Evolutionary conservation across 2,329 filamentous ascomycete species (phyloP).

Genomic region (Atkinsonella texensis): DNA sequence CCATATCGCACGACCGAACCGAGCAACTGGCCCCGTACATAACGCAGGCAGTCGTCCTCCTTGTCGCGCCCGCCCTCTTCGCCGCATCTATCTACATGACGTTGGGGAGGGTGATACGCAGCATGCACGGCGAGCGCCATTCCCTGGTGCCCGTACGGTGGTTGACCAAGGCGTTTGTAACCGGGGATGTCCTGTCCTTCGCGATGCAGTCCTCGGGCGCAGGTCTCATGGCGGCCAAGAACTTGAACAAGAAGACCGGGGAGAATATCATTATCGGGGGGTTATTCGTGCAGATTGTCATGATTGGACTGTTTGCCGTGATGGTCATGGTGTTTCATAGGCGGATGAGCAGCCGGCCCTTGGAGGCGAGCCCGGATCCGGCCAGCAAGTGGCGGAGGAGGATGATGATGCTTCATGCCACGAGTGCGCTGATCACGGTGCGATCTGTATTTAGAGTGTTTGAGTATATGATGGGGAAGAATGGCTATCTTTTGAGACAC

Average conservation of each 20-base stretch:
- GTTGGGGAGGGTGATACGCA: constrained; percentile 30
- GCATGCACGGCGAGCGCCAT: constrained; percentile 22
- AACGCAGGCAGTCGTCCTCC: constrained; percentile 29
- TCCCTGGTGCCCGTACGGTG: constrained; percentile 23
- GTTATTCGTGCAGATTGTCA: constrained; percentile 42
- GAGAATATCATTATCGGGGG: constrained; percentile 43
- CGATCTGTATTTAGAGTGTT: constrained; percentile 33
- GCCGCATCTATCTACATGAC: constrained; percentile 41
- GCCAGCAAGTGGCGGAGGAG: constrained; percentile 19
- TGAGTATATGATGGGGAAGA: constrained; percentile 32
- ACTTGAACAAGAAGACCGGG: constrained; percentile 20
- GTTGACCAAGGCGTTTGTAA: constrained; percentile 43
- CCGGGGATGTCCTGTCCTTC: constrained; percentile 41
- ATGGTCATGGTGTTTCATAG: constrained; percentile 36
- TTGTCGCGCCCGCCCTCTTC: constrained; percentile 35
- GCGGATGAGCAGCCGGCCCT: constrained; percentile 14
- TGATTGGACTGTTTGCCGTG: constrained; percentile 43
- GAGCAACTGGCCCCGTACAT: constrained; percentile 25
- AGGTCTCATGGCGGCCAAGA: constrained; percentile 19
- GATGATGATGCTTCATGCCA: constrained; percentile 26
- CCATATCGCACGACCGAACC: constrained; percentile 16
- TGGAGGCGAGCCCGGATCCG: constrained; percentile 3
- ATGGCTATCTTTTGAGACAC: constrained; percentile 26
- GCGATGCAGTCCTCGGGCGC: constrained; percentile 34
- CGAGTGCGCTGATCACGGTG: constrained; percentile 27